Base-by-base conservation (phyloP, 495 filamentous ascomycete species). In the Filosporella fistucella region DNA sequence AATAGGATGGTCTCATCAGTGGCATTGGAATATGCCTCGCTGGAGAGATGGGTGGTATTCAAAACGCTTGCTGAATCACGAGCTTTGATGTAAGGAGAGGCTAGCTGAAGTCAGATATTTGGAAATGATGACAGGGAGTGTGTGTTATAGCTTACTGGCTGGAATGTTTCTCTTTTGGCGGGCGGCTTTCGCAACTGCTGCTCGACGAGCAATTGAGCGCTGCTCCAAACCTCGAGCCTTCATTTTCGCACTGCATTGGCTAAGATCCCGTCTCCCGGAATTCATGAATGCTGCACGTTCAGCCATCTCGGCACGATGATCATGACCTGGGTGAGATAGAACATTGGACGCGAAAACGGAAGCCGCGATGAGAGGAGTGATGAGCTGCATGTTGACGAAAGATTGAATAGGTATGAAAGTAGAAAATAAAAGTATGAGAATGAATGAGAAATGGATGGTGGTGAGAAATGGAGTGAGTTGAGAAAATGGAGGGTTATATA, bases 271-370 rank as follows among this genome's bases (percentile, higher is more conserved):
- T 21, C 64, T 52, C 17, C 62, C 64, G 5, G 43, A 44, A 42
- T 66, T 55, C 45, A 72, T 42, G 50, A 68, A 68, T 1, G 61
- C 51, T 28, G 66, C 63, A 24, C 68, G 67, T 51, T 70, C 65
- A 16, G 61, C 63, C 17, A 68, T 65, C 53, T 71, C 68, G 12
- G 61, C 58, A 41, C 58, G 60, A 51, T 63, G 49, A 43, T 72
- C 60, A 34, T 75, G 68, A 34, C 69, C 69, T 1, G 70, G 68
- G 38, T 74, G 69, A 37, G 68, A 65, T 32, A 30, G 4, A 17
- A 47, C 49, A 44, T 33, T 49, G 8, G 42, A 30, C 10, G 51
- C 25, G 11, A 47, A 2, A 28, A 34, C 44, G 17, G 17, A 21
- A 11, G 47, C 39, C 3, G 39, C 47, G 21, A 50, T 6, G n/a